phyloP scores from a whole-genome alignment of 2,329 filamentous ascomycete species.

The Annulohypoxylon truncatum region DNA sequence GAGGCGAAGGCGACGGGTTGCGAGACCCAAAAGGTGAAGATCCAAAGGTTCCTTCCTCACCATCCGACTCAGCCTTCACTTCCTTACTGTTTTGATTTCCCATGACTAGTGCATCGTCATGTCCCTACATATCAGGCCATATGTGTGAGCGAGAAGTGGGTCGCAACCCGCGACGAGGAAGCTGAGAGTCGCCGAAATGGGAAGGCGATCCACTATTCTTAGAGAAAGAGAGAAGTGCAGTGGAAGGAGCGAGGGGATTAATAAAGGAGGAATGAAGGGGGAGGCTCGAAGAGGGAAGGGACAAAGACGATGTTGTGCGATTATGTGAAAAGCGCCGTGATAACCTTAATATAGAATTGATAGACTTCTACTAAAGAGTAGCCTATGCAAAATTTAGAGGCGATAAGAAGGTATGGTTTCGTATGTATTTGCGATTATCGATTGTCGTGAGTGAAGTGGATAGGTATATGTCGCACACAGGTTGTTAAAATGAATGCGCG shows the following conservation, averaged over 20 bases:
- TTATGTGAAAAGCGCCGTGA: not conserved
- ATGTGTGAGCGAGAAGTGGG: not conserved
- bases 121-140: not conserved
- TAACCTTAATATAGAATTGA: not conserved
- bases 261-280: not conserved
- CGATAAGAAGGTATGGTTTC: too few species aligned
- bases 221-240: not conserved
- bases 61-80: constrained; percentile 21
- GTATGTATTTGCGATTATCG: not conserved
- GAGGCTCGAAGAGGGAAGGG: not conserved
- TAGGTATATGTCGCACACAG: not conserved
- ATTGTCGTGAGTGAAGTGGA: not conserved
- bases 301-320: not conserved
- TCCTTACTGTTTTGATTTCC: constrained; percentile 26
- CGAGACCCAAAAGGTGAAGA: not conserved
- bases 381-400: not conserved
- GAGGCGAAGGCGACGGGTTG: constrained; percentile 14
- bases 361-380: not conserved
- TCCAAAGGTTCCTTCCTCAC: not conserved
- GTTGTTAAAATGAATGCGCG: constrained; percentile 5
- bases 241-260: not conserved
- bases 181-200: not conserved
- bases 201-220: not conserved
- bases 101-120: constrained; percentile 22
- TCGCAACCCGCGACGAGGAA: not conserved